A percentile compares a stretch with the other conserved stretches of the same genome.
Evolutionary conservation across 768 basidiomycete species (phyloP).

Genomic region (Hypholoma fasciculare): DNA sequence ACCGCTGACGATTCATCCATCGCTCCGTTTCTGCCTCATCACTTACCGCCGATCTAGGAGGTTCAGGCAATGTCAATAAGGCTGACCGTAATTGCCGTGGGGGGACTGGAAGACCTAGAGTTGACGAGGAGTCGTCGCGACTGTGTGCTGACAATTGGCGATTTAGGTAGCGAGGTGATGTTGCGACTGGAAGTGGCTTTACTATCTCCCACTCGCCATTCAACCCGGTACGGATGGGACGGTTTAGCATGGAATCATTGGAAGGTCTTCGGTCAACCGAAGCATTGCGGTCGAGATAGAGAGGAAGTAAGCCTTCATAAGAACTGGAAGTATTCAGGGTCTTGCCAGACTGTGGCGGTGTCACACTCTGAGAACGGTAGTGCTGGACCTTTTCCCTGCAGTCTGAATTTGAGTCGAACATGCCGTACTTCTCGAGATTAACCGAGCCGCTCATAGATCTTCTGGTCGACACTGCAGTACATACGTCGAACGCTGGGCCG

Average conservation of each 20-base stretch:
- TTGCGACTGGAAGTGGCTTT: conserved; percentile 16
- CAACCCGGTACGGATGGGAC: conserved; percentile 24
- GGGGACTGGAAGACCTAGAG: conserved; percentile 33
- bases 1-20: conserved; percentile 16
- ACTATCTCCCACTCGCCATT: conserved; percentile 23
- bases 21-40: not conserved
- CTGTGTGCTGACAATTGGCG: conserved; percentile 15
- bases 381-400: conserved; percentile 22
- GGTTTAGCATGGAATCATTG: conserved; percentile 21
- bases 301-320: too few species aligned
- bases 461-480: conserved; percentile 25
- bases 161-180: conserved; percentile 4
- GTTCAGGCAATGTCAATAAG: conserved; percentile 1
- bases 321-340: not conserved
- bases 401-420: conserved; percentile 3
- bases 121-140: conserved; percentile 25
- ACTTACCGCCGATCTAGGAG: not conserved
- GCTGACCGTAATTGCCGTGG: conserved; percentile 26
- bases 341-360: conserved; percentile 2
- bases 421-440: conserved; percentile 16
- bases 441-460: conserved; percentile 30
- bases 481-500: conserved; percentile 46
- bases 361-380: conserved; percentile 16
- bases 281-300: conserved; percentile 11
- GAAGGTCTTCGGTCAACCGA: conserved; percentile 19